Evolutionary conservation across 2,329 filamentous ascomycete species (phyloP), one percentile per base, ranked within the genome.

Genomic region (Colletotrichum lini): DNA sequence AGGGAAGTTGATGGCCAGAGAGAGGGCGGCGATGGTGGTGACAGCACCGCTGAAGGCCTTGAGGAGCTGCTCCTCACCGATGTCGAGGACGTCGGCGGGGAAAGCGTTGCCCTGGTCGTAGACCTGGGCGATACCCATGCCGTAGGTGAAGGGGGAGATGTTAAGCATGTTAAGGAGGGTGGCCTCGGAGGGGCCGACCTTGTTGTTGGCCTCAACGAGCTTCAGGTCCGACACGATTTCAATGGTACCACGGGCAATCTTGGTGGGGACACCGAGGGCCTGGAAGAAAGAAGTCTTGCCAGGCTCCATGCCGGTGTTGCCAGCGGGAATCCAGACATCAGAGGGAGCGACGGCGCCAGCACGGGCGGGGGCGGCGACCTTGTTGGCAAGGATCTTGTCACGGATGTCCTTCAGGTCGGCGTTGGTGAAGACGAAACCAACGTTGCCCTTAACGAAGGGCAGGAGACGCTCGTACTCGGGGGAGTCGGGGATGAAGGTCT

Each of bases 281-380:
- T 99, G 96, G 95, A 99, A 99, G 95, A 99, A 99, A 84, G 96
- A 98, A 82, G 96, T 99, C 94, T 99, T 99, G 87, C 97, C 97
- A 84, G 96, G 97, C 87, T 99, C 96, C 96, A 99, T 99, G 89
- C 96, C 96, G 82, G 96, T 99, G 93, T 99, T 99, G 87, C 96
- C 96, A 79, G 95, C 96, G 78, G 96, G 96, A 78, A 99, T 85
- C 89, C 88, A 99, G 84, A 99, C 96, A 86, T 99, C 97, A 82
- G 83, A 86, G 78, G 97, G 96, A 78, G 96, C 97, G 79, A 99
- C 81, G 82, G 97, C 96, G 92, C 97, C 97, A 81, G 96, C 96
- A 94, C 96, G 95, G 79, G 96, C 96, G 76, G 96, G 96, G 77
- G 96, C 96, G 78, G 96, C 96, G 83, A 99, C 95, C 89, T 95